phyloP scores from a whole-genome alignment of 148 eudicot genomes.

The Vaccinium vitisidaea region DNA sequence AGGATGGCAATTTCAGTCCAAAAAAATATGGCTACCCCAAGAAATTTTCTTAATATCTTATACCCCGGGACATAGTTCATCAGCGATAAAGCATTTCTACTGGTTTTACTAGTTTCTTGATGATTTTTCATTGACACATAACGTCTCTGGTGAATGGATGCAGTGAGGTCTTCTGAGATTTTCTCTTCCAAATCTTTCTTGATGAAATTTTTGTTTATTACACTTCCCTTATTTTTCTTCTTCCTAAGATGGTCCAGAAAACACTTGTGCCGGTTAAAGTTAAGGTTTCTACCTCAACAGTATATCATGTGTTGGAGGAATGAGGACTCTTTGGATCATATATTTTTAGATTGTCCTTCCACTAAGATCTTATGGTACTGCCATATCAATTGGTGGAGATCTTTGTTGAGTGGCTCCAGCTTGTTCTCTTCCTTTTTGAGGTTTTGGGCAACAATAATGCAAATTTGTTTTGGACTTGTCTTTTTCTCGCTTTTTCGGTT shows the following conservation, averaged over 20 bases:
- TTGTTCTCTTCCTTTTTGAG: no score
- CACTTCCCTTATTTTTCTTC: no score
- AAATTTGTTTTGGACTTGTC: background rate
- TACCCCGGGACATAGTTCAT: background rate
- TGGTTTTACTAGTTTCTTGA: background rate
- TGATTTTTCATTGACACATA: background rate
- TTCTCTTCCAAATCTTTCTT: background rate
- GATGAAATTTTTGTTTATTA: background rate
- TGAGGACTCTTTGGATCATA: no score
- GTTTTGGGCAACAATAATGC: no score
- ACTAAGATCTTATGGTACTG: no score
- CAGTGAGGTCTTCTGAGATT: background rate
- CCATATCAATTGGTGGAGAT: no score
- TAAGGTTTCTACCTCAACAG: background rate
- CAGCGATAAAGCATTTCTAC: background rate
- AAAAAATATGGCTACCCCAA: no score
- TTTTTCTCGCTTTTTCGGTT: background rate
- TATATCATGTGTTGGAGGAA: background rate
- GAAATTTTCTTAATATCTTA: no score
- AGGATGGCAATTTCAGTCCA: background rate
- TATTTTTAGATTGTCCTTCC: no score
- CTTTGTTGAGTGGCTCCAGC: no score
- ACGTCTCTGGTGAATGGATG: background rate
- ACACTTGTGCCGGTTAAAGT: background rate
- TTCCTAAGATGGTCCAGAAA: background rate